A percentile compares a stretch with the other conserved stretches of the same genome.
These are phyloP conservation scores for Agastache rugosa DNA, from an alignment of 257 asterid species.

Conservation along the genomic window DNA sequence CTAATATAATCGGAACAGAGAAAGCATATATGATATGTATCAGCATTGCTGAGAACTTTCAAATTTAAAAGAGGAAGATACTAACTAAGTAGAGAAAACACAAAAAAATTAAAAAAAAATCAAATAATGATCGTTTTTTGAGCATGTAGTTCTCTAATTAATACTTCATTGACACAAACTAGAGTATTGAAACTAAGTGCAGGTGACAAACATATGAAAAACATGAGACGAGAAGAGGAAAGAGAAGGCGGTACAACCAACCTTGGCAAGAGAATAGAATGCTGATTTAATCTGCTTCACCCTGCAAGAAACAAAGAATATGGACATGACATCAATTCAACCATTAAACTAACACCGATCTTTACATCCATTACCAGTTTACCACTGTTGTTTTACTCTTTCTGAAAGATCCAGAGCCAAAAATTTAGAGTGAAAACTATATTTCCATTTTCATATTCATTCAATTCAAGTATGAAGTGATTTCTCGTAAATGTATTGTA, in stretches of 20 bases:
- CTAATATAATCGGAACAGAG: background rate
- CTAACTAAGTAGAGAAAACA: no score
- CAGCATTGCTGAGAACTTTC: no score
- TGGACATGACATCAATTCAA: constrained; percentile 10
- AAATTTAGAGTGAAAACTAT: background rate
- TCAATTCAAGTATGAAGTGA: background rate
- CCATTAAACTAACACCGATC: background rate
- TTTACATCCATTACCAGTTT: no score
- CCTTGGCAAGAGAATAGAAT: constrained; percentile 85
- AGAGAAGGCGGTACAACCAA: constrained; percentile 43
- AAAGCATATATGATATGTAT: background rate
- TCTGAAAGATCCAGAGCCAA: background rate
- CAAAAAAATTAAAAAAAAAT: no score
- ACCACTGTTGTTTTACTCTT: background rate
- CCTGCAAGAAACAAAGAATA: constrained; percentile 50
- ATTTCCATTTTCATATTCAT: background rate
- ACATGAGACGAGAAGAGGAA: background rate
- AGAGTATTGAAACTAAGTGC: background rate
- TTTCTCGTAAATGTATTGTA: background rate
- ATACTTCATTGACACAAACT: background rate
- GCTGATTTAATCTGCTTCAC: constrained; percentile 89
- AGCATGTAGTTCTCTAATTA: background rate
- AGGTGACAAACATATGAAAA: background rate
- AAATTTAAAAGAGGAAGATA: no score
- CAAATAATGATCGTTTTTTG: background rate